These are phyloP conservation scores for Dendrostoma leiphaemia DNA, from an alignment of 2,329 filamentous ascomycete species.

Conservation along the genomic window DNA sequence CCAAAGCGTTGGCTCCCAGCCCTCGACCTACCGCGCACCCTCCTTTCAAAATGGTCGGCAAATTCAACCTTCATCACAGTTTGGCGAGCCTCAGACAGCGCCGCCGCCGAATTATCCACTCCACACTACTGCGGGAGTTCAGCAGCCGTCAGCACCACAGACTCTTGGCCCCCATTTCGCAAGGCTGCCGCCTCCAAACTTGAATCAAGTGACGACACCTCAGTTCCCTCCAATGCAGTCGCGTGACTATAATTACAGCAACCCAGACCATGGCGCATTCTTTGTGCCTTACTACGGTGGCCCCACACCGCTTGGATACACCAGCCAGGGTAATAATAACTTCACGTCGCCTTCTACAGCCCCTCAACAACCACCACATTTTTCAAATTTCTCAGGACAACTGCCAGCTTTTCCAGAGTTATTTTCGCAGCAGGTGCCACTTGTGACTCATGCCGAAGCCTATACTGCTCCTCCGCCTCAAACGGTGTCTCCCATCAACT, in stretches of 20 bases:
- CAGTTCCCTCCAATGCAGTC: too few species aligned
- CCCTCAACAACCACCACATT: not conserved
- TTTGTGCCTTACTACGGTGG: not conserved
- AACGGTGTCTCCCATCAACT: too few species aligned
- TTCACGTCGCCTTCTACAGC: too few species aligned
- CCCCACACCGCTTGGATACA: too few species aligned
- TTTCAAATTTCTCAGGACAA: not conserved
- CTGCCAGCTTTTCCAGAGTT: too few species aligned
- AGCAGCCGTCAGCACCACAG: not conserved
- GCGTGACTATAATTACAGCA: too few species aligned
- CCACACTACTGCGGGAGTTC: not conserved
- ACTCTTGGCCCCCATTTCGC: not conserved
- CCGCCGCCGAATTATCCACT: not conserved
- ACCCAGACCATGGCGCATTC: not conserved
- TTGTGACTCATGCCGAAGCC: not conserved
- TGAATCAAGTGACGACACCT: too few species aligned
- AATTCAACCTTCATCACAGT: not conserved
- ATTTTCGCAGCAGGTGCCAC: too few species aligned
- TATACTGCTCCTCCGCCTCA: not conserved
- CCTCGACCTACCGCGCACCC: not conserved
- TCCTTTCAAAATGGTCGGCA: not conserved
- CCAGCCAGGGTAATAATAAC: too few species aligned
- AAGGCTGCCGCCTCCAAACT: not conserved
- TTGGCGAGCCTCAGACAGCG: not conserved
- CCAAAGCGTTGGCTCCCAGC: constrained; percentile 5